Evolutionary conservation across 352 stramenopile species (phyloP).

Genomic region (Phytophthora cactorum): DNA sequence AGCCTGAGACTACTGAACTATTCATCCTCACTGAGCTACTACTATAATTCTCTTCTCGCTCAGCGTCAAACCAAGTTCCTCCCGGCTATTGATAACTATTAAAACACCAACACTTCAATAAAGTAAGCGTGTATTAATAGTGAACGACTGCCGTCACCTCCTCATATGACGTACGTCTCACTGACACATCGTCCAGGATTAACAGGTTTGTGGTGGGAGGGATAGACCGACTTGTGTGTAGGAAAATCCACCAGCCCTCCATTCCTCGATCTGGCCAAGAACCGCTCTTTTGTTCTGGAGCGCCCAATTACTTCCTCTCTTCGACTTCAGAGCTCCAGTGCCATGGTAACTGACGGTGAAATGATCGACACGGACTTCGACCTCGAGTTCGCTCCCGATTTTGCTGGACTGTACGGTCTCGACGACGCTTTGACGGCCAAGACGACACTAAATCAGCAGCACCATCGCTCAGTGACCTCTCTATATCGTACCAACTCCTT

Average conservation of each 20-base stretch:
- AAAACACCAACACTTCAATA: not conserved
- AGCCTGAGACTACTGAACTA: not conserved
- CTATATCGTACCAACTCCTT: not conserved
- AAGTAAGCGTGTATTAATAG: not conserved
- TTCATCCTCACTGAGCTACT: not conserved
- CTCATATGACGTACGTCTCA: not conserved
- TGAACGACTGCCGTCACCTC: not conserved
- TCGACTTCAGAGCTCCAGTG: not conserved
- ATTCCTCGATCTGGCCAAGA: not conserved
- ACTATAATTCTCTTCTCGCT: too few species aligned
- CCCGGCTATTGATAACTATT: not conserved
- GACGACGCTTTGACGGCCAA: not conserved
- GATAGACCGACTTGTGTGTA: not conserved
- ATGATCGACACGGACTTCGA: not conserved
- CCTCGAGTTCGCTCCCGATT: not conserved
- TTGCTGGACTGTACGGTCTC: not conserved
- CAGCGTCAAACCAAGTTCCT: too few species aligned
- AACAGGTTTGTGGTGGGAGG: not conserved
- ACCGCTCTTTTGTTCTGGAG: not conserved
- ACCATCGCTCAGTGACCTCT: not conserved
- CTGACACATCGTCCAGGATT: slow-evolving; percentile 2
- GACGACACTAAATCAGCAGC: not conserved
- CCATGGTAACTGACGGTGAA: not conserved
- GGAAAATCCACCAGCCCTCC: not conserved
- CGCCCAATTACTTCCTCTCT: not conserved